phyloP scores from a whole-genome alignment of 495 filamentous ascomycete species.

The Penicillium cinerascens region DNA sequence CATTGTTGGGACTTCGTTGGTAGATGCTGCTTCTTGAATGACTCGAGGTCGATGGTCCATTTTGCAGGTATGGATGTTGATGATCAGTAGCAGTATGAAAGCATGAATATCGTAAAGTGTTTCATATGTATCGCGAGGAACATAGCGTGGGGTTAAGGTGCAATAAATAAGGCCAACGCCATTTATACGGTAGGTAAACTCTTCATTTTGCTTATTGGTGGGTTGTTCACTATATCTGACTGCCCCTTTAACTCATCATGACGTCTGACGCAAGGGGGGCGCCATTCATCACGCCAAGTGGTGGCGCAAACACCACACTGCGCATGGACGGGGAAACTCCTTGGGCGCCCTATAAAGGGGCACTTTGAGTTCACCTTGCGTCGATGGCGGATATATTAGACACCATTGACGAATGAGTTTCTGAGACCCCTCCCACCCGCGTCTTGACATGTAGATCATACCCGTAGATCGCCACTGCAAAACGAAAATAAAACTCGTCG shows the following conservation, averaged over 20 bases:
- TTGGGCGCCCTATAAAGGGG: not conserved
- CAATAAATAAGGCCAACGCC: not conserved
- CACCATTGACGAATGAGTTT: too few species aligned
- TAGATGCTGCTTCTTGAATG: conserved; percentile 5
- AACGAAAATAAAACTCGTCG: too few species aligned
- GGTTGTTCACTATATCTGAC: not conserved
- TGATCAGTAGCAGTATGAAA: not conserved
- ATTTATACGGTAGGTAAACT: not conserved
- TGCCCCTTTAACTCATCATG: not conserved
- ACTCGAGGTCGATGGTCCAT: not conserved
- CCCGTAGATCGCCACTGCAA: too few species aligned
- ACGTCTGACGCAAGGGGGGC: not conserved
- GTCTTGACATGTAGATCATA: too few species aligned
- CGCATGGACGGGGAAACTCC: not conserved
- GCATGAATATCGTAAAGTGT: not conserved
- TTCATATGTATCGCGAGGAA: not conserved
- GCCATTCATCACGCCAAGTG: not conserved
- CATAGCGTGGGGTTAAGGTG: not conserved
- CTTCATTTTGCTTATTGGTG: not conserved
- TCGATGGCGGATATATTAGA: too few species aligned
- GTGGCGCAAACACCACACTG: not conserved
- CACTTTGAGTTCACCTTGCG: too few species aligned
- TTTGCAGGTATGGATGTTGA: not conserved
- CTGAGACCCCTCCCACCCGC: too few species aligned
- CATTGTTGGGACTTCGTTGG: conserved; percentile 4